phyloP scores from a whole-genome alignment of 768 basidiomycete genomes.

The Hypholoma sublateritium region DNA sequence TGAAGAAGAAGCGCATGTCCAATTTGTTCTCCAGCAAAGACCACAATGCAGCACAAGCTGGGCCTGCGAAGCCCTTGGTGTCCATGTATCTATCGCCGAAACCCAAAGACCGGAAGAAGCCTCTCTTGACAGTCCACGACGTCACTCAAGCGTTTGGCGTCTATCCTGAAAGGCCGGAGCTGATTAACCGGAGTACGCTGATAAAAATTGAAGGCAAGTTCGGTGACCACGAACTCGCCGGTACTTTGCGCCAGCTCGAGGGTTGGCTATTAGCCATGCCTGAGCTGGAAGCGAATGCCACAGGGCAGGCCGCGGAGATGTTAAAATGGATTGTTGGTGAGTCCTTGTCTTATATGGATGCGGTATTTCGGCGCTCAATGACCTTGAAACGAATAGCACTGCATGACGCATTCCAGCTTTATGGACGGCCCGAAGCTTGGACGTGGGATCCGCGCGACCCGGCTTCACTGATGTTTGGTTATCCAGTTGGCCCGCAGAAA shows the following conservation, averaged over 20 bases:
- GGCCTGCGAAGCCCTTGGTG: slow-evolving; percentile 40
- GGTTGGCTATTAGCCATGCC: slow-evolving; percentile 94
- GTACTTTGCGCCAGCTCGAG: slow-evolving; percentile 64
- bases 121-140: slow-evolving; percentile 65
- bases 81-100: slow-evolving; percentile 64
- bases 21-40: slow-evolving; percentile 56
- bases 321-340: slow-evolving; percentile 86
- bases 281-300: slow-evolving; percentile 59
- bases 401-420: slow-evolving; percentile 85
- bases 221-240: slow-evolving; percentile 73
- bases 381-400: slow-evolving; percentile 47
- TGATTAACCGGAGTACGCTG: slow-evolving; percentile 85
- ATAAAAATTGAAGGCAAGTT: slow-evolving; percentile 90
- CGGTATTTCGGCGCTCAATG: slow-evolving; percentile 9
- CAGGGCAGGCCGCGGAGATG: slow-evolving; percentile 76
- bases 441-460: slow-evolving; percentile 89
- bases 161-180: slow-evolving; percentile 92
- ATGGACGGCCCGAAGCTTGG: slow-evolving; percentile 84
- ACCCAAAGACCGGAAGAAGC: slow-evolving; percentile 71
- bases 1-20: slow-evolving; percentile 63
- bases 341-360: slow-evolving; percentile 22
- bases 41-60: slow-evolving; percentile 20
- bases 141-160: slow-evolving; percentile 90
- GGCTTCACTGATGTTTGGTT: slow-evolving; percentile 87
- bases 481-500: slow-evolving; percentile 82